Conservation (phyloP, 2,329 filamentous ascomycete species). For the Diplodia scrobiculata region DNA sequence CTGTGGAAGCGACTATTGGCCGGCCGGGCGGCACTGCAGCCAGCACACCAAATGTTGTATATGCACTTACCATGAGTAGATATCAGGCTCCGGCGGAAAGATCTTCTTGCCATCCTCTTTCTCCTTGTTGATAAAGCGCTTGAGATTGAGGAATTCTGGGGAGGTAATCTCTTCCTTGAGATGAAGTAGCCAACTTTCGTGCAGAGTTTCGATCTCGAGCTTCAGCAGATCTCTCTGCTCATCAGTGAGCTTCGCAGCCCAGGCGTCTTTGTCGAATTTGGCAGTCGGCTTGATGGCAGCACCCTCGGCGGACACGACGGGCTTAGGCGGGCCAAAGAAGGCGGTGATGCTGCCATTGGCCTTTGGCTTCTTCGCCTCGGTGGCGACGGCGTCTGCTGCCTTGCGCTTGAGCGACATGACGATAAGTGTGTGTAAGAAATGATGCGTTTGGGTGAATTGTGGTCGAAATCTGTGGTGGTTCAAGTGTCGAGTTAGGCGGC, state of each 20-base stretch:
- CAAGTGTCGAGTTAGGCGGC: neutral
- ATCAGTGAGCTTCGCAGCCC: constrained; percentile 74
- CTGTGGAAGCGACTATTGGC: neutral
- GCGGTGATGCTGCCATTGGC: constrained; percentile 78
- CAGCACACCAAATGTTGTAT: neutral
- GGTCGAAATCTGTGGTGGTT: neutral
- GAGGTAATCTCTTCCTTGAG: constrained; percentile 82
- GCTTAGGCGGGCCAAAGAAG: constrained; percentile 70
- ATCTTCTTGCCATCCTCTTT: constrained; percentile 71
- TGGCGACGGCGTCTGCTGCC: constrained; percentile 48
- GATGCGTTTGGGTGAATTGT: constrained; percentile 1
- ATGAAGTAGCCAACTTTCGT: constrained; percentile 86
- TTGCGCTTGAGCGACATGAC: constrained; percentile 57
- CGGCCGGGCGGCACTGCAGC: neutral
- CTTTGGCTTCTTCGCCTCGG: constrained; percentile 55
- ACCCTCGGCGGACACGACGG: constrained; percentile 36
- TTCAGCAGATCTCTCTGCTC: constrained; percentile 82
- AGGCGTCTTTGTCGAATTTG: constrained; percentile 86
- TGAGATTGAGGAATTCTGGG: constrained; percentile 81
- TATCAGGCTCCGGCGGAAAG: constrained; percentile 83
- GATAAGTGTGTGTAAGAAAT: constrained; percentile 18
- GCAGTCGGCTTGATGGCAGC: constrained; percentile 36
- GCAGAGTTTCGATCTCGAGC: constrained; percentile 87
- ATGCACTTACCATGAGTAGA: constrained; percentile 82
- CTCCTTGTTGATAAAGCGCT: constrained; percentile 82